Percentiles rank a stretch among this genome's conserved stretches.
Conservation (phyloP, 768 basidiomycete genomes). For the Mycena crocata region DNA sequence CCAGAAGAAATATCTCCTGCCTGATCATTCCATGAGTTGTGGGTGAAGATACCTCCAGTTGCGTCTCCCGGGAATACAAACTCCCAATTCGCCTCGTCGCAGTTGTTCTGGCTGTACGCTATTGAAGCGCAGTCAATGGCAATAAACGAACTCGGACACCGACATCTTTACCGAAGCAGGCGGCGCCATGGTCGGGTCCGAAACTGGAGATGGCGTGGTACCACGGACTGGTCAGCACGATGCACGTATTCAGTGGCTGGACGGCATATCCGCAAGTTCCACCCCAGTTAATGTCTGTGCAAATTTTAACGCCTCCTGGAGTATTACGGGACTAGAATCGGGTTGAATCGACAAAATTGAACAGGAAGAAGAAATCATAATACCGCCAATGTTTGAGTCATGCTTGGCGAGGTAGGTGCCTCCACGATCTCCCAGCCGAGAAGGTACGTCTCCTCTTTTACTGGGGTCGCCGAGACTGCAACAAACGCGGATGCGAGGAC, state of each 20-base stretch:
- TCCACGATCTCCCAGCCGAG: neutral
- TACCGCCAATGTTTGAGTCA: neutral
- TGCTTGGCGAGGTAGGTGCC: neutral
- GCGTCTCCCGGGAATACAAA: neutral
- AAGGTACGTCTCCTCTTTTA: neutral
- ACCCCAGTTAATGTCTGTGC: constrained; percentile 4
- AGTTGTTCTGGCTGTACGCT: no score
- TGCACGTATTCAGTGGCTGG: constrained; percentile 17
- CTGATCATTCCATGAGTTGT: neutral
- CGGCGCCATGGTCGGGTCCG: constrained; percentile 23
- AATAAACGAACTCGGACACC: no score
- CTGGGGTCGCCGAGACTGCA: neutral
- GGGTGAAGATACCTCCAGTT: neutral
- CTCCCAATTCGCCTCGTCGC: no score
- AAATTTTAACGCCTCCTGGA: neutral
- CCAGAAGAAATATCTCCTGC: neutral
- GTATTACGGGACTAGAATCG: neutral
- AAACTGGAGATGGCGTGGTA: constrained; percentile 15
- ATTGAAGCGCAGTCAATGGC: no score
- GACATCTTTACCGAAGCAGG: constrained; percentile 24
- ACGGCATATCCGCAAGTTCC: constrained; percentile 14
- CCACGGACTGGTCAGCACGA: constrained; percentile 17
- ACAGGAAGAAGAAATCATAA: neutral
- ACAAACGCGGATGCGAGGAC: neutral
- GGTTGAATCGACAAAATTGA: neutral